A percentile compares a stretch with the other conserved stretches of the same genome.
Evolutionary conservation across 2,329 filamentous ascomycete species (phyloP).

Genomic region (Diaporthe ampelina): DNA sequence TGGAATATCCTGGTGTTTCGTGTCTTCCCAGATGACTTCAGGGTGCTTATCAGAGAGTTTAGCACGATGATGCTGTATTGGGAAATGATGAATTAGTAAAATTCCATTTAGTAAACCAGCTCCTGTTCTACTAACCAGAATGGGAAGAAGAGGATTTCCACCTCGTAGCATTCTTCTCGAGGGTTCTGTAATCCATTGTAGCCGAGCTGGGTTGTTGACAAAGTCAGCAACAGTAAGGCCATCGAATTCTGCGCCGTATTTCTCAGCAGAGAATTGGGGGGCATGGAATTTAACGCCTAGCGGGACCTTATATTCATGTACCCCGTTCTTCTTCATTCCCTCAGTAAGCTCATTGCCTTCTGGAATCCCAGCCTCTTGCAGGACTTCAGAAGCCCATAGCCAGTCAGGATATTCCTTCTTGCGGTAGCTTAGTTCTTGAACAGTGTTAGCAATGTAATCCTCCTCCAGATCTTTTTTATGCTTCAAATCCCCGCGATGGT

Average conservation of each 20-base stretch:
- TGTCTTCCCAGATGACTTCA: neutral
- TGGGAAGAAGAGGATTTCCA: neutral
- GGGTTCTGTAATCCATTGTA: neutral
- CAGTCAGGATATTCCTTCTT: neutral
- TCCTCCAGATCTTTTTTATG: conserved; percentile 12
- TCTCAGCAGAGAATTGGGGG: neutral
- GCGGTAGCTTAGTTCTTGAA: neutral
- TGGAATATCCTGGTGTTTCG: neutral
- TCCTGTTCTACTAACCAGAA: neutral
- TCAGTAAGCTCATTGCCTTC: conserved; percentile 1
- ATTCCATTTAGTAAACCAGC: neutral
- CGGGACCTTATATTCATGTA: neutral
- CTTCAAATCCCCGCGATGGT: neutral
- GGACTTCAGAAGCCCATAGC: conserved; percentile 12
- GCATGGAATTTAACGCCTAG: neutral
- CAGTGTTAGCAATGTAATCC: neutral
- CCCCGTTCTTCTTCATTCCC: conserved; percentile 12
- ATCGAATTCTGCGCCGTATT: no score
- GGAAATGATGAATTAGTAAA: neutral
- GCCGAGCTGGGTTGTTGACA: neutral
- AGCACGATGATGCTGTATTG: conserved; percentile 2
- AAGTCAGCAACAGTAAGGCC: neutral
- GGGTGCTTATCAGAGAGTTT: neutral
- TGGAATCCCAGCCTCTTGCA: neutral
- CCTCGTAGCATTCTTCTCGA: neutral